Evolutionary conservation across 139 green algal genomes (phyloP).

Genomic region (Mesotaenium endlicherianum): DNA sequence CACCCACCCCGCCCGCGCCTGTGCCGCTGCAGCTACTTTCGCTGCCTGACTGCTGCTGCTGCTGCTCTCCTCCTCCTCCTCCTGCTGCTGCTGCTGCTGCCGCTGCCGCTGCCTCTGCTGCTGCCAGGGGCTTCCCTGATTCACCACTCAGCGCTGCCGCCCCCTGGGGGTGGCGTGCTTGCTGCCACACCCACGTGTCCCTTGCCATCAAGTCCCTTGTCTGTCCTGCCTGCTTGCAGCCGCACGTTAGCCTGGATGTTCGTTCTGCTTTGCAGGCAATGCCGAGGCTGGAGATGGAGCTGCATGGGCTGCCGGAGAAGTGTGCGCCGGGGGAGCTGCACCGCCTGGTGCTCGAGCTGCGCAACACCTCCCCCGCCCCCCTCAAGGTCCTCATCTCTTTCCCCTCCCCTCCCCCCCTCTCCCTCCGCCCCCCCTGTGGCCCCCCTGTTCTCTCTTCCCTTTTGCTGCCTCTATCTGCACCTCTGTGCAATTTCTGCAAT

Average conservation of each 20-base stretch:
- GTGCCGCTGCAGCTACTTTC: no score
- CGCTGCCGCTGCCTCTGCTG: no score
- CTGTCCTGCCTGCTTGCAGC: neutral
- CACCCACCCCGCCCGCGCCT: no score
- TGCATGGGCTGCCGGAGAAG: conserved; percentile 26
- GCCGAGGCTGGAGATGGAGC: conserved; percentile 16
- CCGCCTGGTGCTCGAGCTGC: conserved; percentile 33
- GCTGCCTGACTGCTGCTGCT: no score
- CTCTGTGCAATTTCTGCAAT: neutral
- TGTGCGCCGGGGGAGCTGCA: conserved; percentile 21
- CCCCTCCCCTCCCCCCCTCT: neutral
- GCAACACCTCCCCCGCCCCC: neutral
- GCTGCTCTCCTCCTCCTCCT: no score
- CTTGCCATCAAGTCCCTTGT: no score
- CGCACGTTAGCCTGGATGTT: neutral
- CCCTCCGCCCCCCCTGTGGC: neutral
- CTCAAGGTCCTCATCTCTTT: conserved; percentile 13
- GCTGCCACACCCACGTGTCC: no score
- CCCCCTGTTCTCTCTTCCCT: neutral
- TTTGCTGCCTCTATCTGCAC: neutral
- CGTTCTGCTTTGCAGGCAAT: conserved; percentile 2
- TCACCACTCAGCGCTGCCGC: neutral
- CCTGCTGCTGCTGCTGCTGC: no score
- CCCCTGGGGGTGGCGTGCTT: no score
- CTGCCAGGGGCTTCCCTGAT: neutral